Base-by-base conservation (phyloP, 768 basidiomycete genomes). In the Ramaria rubella region DNA sequence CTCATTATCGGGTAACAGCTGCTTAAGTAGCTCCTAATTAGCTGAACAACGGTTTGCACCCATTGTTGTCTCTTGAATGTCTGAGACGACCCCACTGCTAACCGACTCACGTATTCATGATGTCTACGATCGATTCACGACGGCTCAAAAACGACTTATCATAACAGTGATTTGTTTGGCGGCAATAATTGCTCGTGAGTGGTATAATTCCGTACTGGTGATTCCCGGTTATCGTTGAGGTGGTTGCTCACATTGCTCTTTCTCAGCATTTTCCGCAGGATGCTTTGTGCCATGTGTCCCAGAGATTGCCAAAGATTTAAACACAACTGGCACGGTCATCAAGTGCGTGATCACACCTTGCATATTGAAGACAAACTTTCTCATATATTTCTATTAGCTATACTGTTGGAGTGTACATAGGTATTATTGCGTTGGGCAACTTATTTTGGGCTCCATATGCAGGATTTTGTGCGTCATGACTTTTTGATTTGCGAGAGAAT, bases 271-370 rank as follows among this genome's bases (percentile, higher is more conserved):
- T 58, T 81, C 86, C 0, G 71, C 79, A 5, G 83, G 81, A 0
- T 80, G 80, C 0, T 89, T 91, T 65, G 75, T 87, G 3, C 88
- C 88, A 0, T 81, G 82, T 0, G 85, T 90, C 54, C 86, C 87
- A 0, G 78, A 85, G 50, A 82, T 93, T 45, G 81, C 88, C 6
- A 69, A 66, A 27, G 87, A 92, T 57, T 67, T 91, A 12, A 49
- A 77, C 26, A 74, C 85, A 0, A 79, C 86, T 0, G 77, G 76
- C 0, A 61, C 77, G 15, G 67, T 84, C n/a, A 76, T 90, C 49
- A 86, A 82, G 82, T 81, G 55, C 14, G 67, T 52, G 12, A 21
- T 23, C 4, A 14, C n/a, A n/a, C n/a, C n/a, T n/a, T n/a, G n/a
- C n/a, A n/a, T n/a, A n/a, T n/a, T n/a, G n/a, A n/a, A n/a, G n/a